Conservation (phyloP, 2,329 filamentous ascomycete genomes). For the Calonectria pseudoreteaudii region DNA sequence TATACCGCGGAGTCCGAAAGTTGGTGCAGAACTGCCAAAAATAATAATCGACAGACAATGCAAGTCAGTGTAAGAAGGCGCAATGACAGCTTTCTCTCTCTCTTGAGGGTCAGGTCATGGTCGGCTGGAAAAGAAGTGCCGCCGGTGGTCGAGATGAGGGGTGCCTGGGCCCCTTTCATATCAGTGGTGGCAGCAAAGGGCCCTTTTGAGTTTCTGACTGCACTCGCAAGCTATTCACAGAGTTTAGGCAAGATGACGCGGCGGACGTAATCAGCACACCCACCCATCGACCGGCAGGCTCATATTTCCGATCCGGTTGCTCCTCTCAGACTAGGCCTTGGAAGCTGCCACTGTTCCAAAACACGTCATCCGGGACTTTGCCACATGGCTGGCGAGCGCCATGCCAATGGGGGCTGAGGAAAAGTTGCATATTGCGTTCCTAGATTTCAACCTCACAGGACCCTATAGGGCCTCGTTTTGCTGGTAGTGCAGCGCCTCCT, state of each 20-base stretch:
- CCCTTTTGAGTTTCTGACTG: slow-evolving; percentile 4
- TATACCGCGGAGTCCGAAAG: neutral
- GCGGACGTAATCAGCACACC: neutral
- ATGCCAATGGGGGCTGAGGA: neutral
- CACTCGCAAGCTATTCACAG: neutral
- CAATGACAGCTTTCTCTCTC: neutral
- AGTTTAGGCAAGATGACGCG: neutral
- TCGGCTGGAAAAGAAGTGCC: neutral
- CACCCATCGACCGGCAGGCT: neutral
- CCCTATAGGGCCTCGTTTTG: neutral
- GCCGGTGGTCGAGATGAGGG: neutral
- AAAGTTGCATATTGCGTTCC: neutral
- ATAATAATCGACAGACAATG: neutral
- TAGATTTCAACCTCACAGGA: neutral
- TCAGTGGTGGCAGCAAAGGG: neutral
- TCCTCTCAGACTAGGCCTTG: neutral
- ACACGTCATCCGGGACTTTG: neutral
- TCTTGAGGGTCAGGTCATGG: neutral
- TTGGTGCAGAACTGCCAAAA: neutral
- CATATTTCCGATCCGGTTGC: neutral
- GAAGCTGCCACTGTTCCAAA: neutral
- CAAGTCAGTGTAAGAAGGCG: neutral
- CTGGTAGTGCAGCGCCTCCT: neutral
- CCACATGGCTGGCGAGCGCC: neutral
- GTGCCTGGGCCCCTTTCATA: neutral